A percentile compares a stretch with the other conserved stretches of the same genome.
Evolutionary conservation across 306 rosid genomes (phyloP).

Genomic region (Cucumis cinereus): DNA sequence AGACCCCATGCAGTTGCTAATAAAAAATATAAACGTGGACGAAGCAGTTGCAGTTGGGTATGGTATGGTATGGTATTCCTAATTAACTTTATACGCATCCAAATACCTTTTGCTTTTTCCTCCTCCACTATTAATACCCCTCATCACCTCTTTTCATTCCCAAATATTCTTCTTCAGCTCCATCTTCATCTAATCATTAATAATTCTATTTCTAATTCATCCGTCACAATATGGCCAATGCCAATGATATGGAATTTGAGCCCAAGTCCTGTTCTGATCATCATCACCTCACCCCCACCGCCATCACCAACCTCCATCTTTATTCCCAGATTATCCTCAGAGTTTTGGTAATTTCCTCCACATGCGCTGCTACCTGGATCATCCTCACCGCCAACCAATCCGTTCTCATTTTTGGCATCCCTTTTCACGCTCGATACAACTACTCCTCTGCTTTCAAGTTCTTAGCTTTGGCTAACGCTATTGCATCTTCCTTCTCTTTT

Average conservation of each 20-base stretch:
- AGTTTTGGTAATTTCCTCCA: constrained; percentile 6
- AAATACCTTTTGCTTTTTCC: background rate
- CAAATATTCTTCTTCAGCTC: too few species aligned
- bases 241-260: background rate
- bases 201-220: background rate
- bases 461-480: constrained; percentile 33
- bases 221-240: background rate
- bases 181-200: too few species aligned
- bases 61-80: too few species aligned
- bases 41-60: too few species aligned
- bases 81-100: background rate
- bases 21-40: background rate
- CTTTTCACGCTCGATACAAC: constrained; percentile 27
- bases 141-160: background rate
- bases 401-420: constrained; percentile 15
- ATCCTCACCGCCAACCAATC: constrained; percentile 29
- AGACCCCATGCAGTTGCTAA: too few species aligned
- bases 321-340: constrained; percentile 28
- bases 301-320: background rate
- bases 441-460: constrained; percentile 32
- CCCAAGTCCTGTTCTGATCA: background rate
- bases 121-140: background rate
- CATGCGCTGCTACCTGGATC: constrained; percentile 30
- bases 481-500: constrained; percentile 23
- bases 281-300: too few species aligned